Conservation (phyloP, 2,329 filamentous ascomycete genomes). For the Sclerotinia minor region DNA sequence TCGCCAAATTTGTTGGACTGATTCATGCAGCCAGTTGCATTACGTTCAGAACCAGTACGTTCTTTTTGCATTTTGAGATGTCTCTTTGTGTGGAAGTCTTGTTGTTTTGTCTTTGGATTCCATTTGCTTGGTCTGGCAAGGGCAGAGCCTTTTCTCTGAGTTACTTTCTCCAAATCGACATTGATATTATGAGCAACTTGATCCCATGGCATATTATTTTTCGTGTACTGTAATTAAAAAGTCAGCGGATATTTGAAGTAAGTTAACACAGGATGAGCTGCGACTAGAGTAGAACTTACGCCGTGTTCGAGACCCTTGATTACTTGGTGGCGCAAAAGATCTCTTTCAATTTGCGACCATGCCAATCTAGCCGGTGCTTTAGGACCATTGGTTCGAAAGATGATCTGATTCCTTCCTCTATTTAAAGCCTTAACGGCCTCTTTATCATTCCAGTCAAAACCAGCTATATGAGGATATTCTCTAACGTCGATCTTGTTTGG, state of each 20-base stretch:
- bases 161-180: background rate
- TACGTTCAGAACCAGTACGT: constrained; percentile 4
- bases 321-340: constrained; percentile 17
- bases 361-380: background rate
- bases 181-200: constrained; percentile 23
- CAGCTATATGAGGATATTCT: constrained; percentile 21
- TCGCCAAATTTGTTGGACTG: constrained; percentile 20
- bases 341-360: constrained; percentile 25
- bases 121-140: constrained; percentile 17
- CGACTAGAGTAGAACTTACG: background rate
- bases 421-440: constrained; percentile 18
- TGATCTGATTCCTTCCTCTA: constrained; percentile 23
- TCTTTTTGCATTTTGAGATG: background rate
- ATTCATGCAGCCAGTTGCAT: background rate
- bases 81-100: background rate
- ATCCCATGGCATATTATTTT: constrained; percentile 9
- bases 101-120: background rate
- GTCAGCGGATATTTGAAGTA: background rate
- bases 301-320: background rate
- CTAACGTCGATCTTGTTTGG: constrained; percentile 14
- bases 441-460: constrained; percentile 26
- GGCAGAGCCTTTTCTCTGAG: background rate
- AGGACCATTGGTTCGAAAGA: background rate
- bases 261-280: too few relatives aligned
- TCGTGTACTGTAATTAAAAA: background rate